phyloP scores from a whole-genome alignment of 2,329 filamentous ascomycete genomes.

The Monosporascus sp. region DNA sequence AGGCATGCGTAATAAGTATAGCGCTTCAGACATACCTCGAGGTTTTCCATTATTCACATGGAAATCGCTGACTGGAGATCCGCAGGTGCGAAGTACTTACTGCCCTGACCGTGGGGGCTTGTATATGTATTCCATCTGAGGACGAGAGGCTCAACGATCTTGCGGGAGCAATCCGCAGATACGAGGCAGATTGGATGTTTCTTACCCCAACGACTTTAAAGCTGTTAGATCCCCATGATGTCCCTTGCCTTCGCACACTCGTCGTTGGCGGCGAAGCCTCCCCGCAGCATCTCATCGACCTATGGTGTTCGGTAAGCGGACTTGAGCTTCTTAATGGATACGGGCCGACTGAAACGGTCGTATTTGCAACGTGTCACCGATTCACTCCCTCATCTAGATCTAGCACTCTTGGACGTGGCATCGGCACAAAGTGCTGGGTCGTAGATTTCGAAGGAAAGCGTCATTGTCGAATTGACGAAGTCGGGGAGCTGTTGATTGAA shows the following conservation, averaged over 20 bases:
- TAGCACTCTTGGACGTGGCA: not conserved
- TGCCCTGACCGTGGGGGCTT: conserved; percentile 30
- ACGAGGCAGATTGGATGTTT: conserved; percentile 11
- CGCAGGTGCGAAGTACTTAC: conserved; percentile 29
- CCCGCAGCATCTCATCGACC: conserved; percentile 14
- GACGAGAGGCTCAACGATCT: conserved; percentile 29
- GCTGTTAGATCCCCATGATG: conserved; percentile 12
- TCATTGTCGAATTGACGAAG: conserved; percentile 16
- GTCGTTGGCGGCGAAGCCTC: conserved; percentile 25
- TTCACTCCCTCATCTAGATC: not conserved
- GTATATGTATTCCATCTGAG: conserved; percentile 34
- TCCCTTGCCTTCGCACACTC: conserved; percentile 14
- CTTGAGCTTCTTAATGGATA: conserved; percentile 29
- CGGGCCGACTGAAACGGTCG: conserved; percentile 7
- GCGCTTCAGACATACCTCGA: no score
- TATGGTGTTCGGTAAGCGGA: conserved; percentile 7
- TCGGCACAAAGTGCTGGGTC: not conserved
- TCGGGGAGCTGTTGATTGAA: conserved; percentile 34
- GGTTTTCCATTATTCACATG: no score
- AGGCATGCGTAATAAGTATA: not conserved
- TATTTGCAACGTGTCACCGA: conserved; percentile 22
- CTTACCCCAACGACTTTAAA: conserved; percentile 18
- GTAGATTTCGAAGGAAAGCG: not conserved
- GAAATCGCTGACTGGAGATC: not conserved
- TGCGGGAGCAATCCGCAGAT: conserved; percentile 11